A percentile compares a stretch with the other conserved stretches of the same genome.
These are phyloP conservation scores for Cladophialophora bantiana DNA, from an alignment of 2,329 filamentous ascomycete genomes.

Conservation along the genomic window DNA sequence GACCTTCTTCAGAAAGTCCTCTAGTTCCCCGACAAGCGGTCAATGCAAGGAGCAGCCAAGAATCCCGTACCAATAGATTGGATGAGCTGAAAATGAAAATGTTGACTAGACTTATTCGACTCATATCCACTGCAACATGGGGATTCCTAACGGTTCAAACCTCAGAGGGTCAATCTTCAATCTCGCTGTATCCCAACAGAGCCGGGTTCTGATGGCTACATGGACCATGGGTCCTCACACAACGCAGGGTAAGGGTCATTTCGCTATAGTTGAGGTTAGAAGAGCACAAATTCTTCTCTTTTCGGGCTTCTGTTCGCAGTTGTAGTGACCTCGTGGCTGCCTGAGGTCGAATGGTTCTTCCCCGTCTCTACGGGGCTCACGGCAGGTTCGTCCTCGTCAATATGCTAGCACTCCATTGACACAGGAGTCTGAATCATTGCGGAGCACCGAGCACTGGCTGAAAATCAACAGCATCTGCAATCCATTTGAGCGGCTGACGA, in stretches of 20 bases:
- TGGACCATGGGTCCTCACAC: background rate
- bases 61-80: background rate
- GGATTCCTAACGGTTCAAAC: background rate
- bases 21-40: background rate
- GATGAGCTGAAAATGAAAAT: slow-evolving; percentile 5
- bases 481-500: background rate
- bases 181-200: background rate
- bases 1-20: background rate
- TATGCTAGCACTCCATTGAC: background rate
- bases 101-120: background rate
- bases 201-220: too few relatives aligned
- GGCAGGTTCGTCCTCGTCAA: background rate
- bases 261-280: background rate
- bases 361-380: background rate
- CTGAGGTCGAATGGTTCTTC: background rate
- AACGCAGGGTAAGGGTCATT: background rate
- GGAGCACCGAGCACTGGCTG: background rate
- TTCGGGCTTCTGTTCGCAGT: background rate
- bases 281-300: background rate
- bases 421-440: background rate
- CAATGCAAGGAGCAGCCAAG: background rate
- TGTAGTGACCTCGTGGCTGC: background rate
- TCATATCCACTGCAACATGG: background rate
- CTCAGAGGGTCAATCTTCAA: background rate
- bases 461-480: background rate